Evolutionary conservation across 139 green algal species (phyloP).

Genomic region (Chlamydomonas eustigma): DNA sequence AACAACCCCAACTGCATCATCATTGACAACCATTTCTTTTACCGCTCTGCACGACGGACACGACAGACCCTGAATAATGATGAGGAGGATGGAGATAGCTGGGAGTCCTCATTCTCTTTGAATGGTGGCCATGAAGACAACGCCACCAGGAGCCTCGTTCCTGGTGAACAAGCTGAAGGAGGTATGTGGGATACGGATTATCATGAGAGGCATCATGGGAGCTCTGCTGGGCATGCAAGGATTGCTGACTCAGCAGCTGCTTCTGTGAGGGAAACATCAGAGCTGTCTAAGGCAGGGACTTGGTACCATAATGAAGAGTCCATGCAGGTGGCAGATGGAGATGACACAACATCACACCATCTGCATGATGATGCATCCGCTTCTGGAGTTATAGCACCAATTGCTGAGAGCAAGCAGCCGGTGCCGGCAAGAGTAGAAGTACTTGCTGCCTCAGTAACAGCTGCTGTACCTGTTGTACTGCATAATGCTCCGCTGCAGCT

Average conservation of each 20-base stretch:
- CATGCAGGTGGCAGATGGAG: no score
- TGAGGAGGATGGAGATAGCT: slow-evolving; percentile 1
- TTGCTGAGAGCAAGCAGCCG: no score
- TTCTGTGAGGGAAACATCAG: no score
- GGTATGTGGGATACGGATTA: neutral
- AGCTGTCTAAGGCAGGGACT: no score
- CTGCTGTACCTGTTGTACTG: no score
- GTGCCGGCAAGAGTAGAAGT: no score
- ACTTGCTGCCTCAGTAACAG: no score
- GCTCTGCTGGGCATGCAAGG: neutral
- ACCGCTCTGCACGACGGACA: neutral
- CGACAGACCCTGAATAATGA: neutral
- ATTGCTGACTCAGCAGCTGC: neutral
- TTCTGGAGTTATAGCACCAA: no score
- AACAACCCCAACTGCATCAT: slow-evolving; percentile 8
- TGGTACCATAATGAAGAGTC: no score
- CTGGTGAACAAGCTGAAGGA: neutral
- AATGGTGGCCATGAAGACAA: neutral
- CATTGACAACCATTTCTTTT: slow-evolving; percentile 25
- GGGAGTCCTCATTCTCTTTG: neutral
- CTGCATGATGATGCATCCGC: no score
- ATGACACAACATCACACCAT: no score
- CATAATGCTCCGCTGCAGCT: no score
- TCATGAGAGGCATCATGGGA: neutral
- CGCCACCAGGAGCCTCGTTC: neutral